These are phyloP conservation scores for Aspergillus fijiensis DNA, from an alignment of 2,329 filamentous ascomycete genomes.

Conservation along the genomic window DNA sequence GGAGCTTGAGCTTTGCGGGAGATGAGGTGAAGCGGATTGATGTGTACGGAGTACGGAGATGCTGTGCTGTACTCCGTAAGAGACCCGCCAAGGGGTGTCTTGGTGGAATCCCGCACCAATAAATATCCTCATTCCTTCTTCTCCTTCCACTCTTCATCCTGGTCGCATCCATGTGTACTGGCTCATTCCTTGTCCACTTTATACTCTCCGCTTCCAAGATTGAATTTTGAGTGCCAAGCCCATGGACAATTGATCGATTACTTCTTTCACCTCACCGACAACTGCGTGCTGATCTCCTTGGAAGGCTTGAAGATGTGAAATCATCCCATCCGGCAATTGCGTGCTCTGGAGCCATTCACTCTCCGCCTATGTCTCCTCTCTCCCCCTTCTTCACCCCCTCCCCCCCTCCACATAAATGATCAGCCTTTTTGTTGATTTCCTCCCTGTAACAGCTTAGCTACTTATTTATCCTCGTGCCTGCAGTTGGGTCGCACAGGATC, in stretches of 20 bases:
- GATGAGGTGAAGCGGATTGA: too few species aligned
- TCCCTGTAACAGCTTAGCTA: background rate
- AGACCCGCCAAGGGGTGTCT: too few species aligned
- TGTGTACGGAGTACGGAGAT: too few species aligned
- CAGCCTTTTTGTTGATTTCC: background rate
- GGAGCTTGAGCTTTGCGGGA: too few species aligned
- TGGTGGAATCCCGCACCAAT: background rate
- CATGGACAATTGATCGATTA: background rate
- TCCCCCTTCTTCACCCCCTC: background rate
- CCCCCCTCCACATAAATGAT: background rate
- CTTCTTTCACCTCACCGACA: background rate
- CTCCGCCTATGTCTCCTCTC: slow-evolving; percentile 3
- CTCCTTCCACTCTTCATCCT: background rate
- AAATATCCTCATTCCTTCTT: background rate
- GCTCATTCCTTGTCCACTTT: background rate
- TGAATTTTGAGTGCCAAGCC: background rate
- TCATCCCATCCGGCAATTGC: slow-evolving; percentile 22
- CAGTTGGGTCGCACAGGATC: background rate
- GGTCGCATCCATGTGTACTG: background rate
- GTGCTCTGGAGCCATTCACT: slow-evolving; percentile 19
- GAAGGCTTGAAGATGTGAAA: slow-evolving; percentile 7
- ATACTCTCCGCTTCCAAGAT: background rate
- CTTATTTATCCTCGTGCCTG: background rate
- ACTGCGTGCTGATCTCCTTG: background rate
- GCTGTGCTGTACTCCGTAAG: too few species aligned